Evolutionary conservation across 306 rosid genomes (phyloP), one percentile per base, ranked within the genome.

Genomic region (Inga oerstediana): DNA sequence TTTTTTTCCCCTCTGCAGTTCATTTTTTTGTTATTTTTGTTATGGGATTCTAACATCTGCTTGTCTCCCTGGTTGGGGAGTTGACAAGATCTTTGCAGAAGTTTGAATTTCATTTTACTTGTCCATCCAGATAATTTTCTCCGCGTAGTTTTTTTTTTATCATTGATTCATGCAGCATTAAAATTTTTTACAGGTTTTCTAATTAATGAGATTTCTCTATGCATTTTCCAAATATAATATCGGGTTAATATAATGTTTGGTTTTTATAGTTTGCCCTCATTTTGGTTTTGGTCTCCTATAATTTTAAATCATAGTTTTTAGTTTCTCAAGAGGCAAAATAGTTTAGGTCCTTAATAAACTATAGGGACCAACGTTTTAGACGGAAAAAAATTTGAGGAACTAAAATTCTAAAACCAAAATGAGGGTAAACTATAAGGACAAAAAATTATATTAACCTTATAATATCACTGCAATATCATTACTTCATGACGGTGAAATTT

Each of bases 101-200:
- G 54, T 79, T 70, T 56, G 51, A 14, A 39, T 35, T 72, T 59
- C 72, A 32, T 45, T 48, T 46, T 69, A 77, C 12, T 65, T 56
- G 32, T 59, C 32, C 46, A 41, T 22, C 58, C 15, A 39, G 16
- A 41, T 58, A 10, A 39, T 59, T 51, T 79, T 61, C 7, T 19
- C 0, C 8, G 61, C 27, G 37, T 43, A 54, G 24, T 52, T 66
- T 67, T 51, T 51, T 45, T 51, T 62, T 30, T 0, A 39, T 32
- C 9, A 22, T 56, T 44, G 37, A 34, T 17, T 68, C 22, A 9
- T 79, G 24, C 67, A 61, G 61, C 81, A 68, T 75, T 79, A 27
- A 66, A 24, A 69, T 19, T 84, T 79, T 46, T 74, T 64, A 54
- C 4, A 46, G 46, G 22, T 79, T 75, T 80, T 70, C 64, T 82